Evolutionary conservation across 805 yeast genomes (phyloP).

Genomic region (Metschnikowia bowlesiae): DNA sequence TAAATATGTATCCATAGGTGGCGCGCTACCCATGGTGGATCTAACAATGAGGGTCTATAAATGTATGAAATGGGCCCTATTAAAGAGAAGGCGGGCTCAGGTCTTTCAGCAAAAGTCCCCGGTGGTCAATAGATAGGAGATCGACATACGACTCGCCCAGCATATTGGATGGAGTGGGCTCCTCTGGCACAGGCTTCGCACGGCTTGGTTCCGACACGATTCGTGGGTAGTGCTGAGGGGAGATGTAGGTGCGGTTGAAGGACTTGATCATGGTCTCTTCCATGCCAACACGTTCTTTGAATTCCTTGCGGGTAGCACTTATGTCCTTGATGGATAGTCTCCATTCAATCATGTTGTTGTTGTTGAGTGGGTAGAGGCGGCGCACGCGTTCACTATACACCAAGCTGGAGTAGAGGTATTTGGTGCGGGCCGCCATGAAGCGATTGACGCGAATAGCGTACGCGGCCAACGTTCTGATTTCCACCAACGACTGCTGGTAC

Average conservation of each 20-base stretch:
- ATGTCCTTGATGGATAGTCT: conserved; percentile 25
- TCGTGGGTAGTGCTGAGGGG: conserved; percentile 11
- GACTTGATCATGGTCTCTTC: conserved; percentile 24
- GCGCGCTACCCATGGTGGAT: neutral
- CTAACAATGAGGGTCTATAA: neutral
- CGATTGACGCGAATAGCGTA: conserved; percentile 30
- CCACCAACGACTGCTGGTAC: conserved; percentile 12
- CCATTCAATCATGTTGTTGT: conserved; percentile 25
- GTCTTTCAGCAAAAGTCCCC: conserved; percentile 12
- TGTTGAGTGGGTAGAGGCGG: conserved; percentile 21
- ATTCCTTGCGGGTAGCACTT: conserved; percentile 19
- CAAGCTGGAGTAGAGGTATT: conserved; percentile 25
- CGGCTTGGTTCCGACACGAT: neutral
- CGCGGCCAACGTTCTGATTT: conserved; percentile 21
- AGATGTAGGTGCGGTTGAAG: conserved; percentile 12
- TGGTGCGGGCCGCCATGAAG: conserved; percentile 27
- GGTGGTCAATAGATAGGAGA: conserved; percentile 6
- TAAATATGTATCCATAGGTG: too few relatives aligned
- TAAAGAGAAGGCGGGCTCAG: conserved; percentile 5
- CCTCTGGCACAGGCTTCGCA: neutral
- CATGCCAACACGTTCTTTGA: conserved; percentile 19
- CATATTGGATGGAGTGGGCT: neutral
- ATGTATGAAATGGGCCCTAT: neutral
- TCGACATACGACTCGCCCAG: conserved; percentile 9
- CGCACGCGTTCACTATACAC: conserved; percentile 23